Base-by-base conservation (phyloP, 768 basidiomycete genomes). In the Boletus rubescentipes region DNA sequence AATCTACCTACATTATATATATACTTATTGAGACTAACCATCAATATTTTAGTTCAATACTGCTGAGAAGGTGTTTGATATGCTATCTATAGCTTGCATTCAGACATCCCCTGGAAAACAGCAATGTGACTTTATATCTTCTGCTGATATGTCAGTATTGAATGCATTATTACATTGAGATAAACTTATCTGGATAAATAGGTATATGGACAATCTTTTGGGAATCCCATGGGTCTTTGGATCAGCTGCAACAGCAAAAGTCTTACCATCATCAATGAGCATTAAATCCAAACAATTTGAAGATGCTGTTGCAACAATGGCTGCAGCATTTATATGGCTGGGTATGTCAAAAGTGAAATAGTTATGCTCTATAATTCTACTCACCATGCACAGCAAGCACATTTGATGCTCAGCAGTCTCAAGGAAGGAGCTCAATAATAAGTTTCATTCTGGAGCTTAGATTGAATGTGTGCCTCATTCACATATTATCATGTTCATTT, bases 291-390 rank as follows among this genome's bases (percentile, higher is more conserved):
- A 5, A 8, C 21, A 57, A 21, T 42, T 59, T 35, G 47, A 59
- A 37, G 29, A 41, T 57, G 44, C 44, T 12, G 9, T 57, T 11
- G 50, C 50, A 35, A 23, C 46, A 9, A 11, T 32, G 3, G 23
- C 50, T 41, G 54, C 58, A 8, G 29, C 34, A 37, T 32, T 38
- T 12, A 36, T 59, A 12, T 59, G 58, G 58, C 9, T 53, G 15
- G 51, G 58, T 57, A 23, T 57, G 43, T 32, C 1, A 8, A 42
- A 10, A 34, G 14, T 34, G 15, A 34, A 34, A 34, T 14, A 12
- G 5, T 15, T 1, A 15, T 6, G n/a, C n/a, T n/a, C n/a, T 14
- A 0, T 14, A 5, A 34, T 15, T 15, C 34, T 15, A 26, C 34
- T 34, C 34, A 23, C 2, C 9, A 32, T 20, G 5, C 11, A 20